These are phyloP conservation scores for Globisporangium orthogonon DNA, from an alignment of 352 stramenopile genomes.

Conservation along the genomic window DNA sequence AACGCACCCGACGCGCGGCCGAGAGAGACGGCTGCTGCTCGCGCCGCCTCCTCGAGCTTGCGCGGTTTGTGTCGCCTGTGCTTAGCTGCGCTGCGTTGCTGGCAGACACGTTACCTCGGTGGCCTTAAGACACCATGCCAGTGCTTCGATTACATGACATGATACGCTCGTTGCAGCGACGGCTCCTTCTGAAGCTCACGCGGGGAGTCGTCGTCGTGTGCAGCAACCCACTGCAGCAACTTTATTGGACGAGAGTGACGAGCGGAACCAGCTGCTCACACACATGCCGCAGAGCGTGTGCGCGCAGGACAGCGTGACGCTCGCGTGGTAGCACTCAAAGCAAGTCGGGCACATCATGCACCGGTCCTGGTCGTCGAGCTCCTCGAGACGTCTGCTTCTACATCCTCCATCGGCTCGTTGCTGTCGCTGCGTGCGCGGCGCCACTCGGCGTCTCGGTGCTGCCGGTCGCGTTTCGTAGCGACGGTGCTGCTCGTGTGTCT, in stretches of 20 bases:
- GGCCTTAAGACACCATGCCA: no score
- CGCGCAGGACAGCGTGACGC: constrained; percentile 71
- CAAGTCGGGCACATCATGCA: constrained; percentile 79
- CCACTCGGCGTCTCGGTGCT: constrained; percentile 12
- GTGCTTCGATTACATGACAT: no score
- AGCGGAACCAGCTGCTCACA: constrained; percentile 74
- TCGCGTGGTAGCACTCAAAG: constrained; percentile 75
- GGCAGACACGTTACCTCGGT: no score
- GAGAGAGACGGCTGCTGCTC: no score
- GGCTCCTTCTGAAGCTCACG: no score
- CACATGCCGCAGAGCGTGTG: constrained; percentile 82
- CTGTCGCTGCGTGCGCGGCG: background rate
- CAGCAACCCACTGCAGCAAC: no score
- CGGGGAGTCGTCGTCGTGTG: no score
- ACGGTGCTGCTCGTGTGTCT: constrained; percentile 11
- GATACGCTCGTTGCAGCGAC: no score
- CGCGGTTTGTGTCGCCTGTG: no score
- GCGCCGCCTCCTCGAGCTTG: no score
- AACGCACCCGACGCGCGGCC: no score
- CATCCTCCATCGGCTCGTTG: constrained; percentile 12
- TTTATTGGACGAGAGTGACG: constrained; percentile 40
- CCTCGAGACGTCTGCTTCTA: constrained; percentile 4
- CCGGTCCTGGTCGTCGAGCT: constrained; percentile 45
- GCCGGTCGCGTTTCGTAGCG: constrained; percentile 19
- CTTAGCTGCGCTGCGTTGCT: no score